Conservation (phyloP, 306 rosid genomes). For the Prunus persica region DNA sequence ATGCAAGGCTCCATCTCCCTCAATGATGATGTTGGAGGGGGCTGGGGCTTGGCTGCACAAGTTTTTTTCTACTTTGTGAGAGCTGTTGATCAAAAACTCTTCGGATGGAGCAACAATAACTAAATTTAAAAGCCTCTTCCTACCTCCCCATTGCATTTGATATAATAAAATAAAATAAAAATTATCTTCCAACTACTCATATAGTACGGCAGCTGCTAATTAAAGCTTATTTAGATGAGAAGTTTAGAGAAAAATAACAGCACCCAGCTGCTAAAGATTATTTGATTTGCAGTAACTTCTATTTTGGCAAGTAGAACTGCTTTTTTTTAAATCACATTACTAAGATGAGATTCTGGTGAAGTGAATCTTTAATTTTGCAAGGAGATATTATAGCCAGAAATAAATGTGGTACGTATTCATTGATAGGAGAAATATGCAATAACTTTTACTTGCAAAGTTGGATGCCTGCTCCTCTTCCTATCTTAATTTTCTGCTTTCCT, state of each 20-base stretch:
- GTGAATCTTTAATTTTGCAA: background rate
- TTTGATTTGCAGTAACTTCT: too few relatives aligned
- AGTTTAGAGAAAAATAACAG: background rate
- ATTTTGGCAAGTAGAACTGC: background rate
- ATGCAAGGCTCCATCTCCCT: background rate
- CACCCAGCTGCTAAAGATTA: background rate
- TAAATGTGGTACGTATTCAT: too few relatives aligned
- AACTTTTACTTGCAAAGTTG: too few relatives aligned
- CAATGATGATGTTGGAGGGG: slow-evolving; percentile 2
- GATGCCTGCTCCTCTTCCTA: too few relatives aligned
- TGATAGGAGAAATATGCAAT: too few relatives aligned
- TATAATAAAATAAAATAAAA: background rate
- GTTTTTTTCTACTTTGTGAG: background rate
- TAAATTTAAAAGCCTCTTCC: slow-evolving; percentile 6
- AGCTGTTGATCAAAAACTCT: background rate
- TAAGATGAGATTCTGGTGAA: too few relatives aligned
- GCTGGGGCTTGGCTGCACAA: background rate
- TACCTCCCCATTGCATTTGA: background rate
- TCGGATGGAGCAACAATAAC: background rate
- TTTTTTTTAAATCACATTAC: too few relatives aligned
- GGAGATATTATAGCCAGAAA: background rate
- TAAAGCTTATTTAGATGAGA: background rate
- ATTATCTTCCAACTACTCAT: background rate
- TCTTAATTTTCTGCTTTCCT: too few relatives aligned
- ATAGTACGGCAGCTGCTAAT: background rate